phyloP scores from a whole-genome alignment of 2,329 filamentous ascomycete species.

The Beauveria scarabaeidicola region DNA sequence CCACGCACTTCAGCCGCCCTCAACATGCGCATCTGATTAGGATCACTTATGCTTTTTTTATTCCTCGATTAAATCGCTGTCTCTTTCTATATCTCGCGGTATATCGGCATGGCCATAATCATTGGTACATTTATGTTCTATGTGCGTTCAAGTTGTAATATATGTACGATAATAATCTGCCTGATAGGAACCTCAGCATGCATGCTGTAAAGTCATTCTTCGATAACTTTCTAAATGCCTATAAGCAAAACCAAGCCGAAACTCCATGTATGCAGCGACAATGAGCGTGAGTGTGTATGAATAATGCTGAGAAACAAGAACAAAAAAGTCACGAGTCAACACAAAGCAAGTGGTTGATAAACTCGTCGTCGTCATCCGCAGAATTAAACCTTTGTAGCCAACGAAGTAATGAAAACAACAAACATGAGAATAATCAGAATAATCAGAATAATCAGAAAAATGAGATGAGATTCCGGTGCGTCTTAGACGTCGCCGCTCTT shows the following conservation, averaged over 20 bases:
- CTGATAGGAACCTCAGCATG: neutral
- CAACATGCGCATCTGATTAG: neutral
- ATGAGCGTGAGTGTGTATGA: slow-evolving; percentile 4
- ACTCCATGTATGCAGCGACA: slow-evolving; percentile 10
- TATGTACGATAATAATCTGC: neutral
- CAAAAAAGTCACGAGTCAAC: neutral
- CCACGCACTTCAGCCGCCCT: neutral
- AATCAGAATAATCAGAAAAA: too few relatives aligned
- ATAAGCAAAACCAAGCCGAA: neutral
- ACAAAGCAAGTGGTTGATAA: neutral
- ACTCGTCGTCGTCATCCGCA: neutral
- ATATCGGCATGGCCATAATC: neutral
- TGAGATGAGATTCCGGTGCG: neutral
- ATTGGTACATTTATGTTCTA: neutral
- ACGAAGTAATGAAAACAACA: neutral
- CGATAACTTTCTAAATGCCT: neutral
- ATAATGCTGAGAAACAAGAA: neutral
- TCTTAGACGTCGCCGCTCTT: slow-evolving; percentile 15
- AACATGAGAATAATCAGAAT: neutral
- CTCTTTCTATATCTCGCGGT: too few relatives aligned
- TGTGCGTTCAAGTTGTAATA: neutral
- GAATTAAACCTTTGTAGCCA: neutral
- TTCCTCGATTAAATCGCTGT: too few relatives aligned
- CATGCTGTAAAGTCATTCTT: neutral
- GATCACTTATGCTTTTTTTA: too few relatives aligned